A percentile compares a stretch with the other conserved stretches of the same genome.
These are phyloP conservation scores for Truncatella angustata DNA, from an alignment of 2,329 filamentous ascomycete genomes.

Conservation along the genomic window DNA sequence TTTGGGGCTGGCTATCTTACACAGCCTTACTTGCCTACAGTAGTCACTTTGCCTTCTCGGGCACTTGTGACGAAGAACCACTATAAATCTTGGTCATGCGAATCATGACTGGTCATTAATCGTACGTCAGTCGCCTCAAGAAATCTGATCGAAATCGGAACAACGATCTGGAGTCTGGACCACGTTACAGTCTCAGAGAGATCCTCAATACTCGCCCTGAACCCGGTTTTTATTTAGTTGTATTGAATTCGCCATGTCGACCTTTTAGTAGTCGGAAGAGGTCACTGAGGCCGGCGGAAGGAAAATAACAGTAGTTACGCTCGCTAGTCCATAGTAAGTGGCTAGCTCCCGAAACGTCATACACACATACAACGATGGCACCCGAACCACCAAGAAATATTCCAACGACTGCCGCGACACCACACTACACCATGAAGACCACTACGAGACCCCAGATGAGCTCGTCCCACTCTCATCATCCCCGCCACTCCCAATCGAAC, in stretches of 20 bases:
- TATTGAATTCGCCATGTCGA: constrained; percentile 6
- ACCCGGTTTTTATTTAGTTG: too few species aligned
- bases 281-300: neutral
- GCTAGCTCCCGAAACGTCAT: neutral
- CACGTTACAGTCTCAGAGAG: neutral
- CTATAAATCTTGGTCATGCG: constrained; percentile 2
- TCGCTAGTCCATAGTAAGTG: neutral
- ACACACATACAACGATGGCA: neutral
- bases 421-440: constrained; percentile 34
- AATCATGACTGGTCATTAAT: constrained; percentile 1
- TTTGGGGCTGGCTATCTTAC: neutral
- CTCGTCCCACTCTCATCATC: constrained; percentile 23
- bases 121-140: constrained; percentile 4
- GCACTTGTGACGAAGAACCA: neutral
- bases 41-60: neutral
- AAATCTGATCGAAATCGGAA: neutral
- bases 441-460: constrained; percentile 26
- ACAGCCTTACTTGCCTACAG: neutral
- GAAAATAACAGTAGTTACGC: neutral
- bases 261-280: neutral
- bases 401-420: constrained; percentile 12
- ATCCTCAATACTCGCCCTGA: neutral
- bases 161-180: neutral
- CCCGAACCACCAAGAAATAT: constrained; percentile 1
- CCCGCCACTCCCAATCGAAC: constrained; percentile 36